Evolutionary conservation across 23 red algal species (phyloP).

Genomic region (Rhodosorus marinus): DNA sequence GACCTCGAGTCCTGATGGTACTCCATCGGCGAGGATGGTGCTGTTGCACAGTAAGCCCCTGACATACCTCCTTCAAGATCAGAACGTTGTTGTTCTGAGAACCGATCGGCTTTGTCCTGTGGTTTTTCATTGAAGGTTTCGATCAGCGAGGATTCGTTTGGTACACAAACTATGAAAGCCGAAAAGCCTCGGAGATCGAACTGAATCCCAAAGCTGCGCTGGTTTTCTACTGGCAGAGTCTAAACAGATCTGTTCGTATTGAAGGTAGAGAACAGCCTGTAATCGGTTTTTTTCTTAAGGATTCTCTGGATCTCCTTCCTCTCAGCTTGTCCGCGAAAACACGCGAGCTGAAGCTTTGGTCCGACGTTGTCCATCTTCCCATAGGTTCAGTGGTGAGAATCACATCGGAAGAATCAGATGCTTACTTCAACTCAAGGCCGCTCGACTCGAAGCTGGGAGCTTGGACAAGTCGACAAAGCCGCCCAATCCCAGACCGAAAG

Average conservation of each 20-base stretch:
- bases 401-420: constrained; percentile 35
- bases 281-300: background rate
- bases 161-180: constrained; percentile 79
- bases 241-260: constrained; percentile 77
- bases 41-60: too few relatives aligned
- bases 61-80: too few relatives aligned
- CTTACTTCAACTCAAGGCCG: constrained; percentile 59
- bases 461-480: constrained; percentile 40
- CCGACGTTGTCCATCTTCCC: too few relatives aligned
- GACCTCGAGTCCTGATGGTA: constrained; percentile 20
- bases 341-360: too few relatives aligned
- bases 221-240: constrained; percentile 75
- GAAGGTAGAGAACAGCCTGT: constrained; percentile 60
- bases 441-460: constrained; percentile 40
- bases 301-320: background rate
- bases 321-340: too few relatives aligned
- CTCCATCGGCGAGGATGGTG: constrained; percentile 57
- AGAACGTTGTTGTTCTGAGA: too few relatives aligned
- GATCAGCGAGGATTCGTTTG: constrained; percentile 64
- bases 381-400: too few relatives aligned
- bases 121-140: too few relatives aligned
- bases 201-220: constrained; percentile 56
- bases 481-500: constrained; percentile 7
- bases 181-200: constrained; percentile 51
- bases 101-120: too few relatives aligned